Evolutionary conservation across 352 stramenopile species (phyloP).

Genomic region (Pythium monospermum): DNA sequence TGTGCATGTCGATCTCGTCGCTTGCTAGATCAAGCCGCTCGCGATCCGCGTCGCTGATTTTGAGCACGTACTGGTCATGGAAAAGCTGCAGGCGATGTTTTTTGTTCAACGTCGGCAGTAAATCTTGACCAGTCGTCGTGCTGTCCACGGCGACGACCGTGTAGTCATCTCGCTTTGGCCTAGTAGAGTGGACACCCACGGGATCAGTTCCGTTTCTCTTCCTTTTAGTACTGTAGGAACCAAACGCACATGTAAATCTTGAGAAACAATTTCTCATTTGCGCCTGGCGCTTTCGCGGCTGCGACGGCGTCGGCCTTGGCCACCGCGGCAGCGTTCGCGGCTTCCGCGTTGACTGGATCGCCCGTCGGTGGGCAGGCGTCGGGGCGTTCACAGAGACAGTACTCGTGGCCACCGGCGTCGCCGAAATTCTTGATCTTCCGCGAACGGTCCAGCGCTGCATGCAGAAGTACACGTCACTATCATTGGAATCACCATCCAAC

Average conservation of each 20-base stretch:
- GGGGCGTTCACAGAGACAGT: slow-evolving; percentile 81
- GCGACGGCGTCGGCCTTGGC: slow-evolving; percentile 25
- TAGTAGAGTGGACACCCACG: slow-evolving; percentile 14
- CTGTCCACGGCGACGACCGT: slow-evolving; percentile 81
- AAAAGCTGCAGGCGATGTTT: slow-evolving; percentile 83
- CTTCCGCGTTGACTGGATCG: slow-evolving; percentile 30
- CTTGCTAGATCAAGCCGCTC: slow-evolving; percentile 75
- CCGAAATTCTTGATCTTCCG: slow-evolving; percentile 90
- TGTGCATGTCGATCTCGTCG: slow-evolving; percentile 87
- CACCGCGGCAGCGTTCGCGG: slow-evolving; percentile 14
- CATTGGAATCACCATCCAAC: not conserved
- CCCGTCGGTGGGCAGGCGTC: slow-evolving; percentile 75
- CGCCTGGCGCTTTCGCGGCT: slow-evolving; percentile 36
- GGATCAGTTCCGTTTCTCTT: not conserved
- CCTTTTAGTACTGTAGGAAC: not conserved
- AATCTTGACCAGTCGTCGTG: slow-evolving; percentile 71
- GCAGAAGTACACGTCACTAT: too few species aligned
- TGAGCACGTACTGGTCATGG: slow-evolving; percentile 86
- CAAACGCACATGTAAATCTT: slow-evolving; percentile 83
- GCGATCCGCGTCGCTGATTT: slow-evolving; percentile 81
- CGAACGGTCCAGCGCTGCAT: slow-evolving; percentile 68
- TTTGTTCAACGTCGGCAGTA: slow-evolving; percentile 84
- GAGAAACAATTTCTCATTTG: slow-evolving; percentile 76
- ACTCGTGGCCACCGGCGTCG: slow-evolving; percentile 82
- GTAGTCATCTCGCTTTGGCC: slow-evolving; percentile 87